phyloP scores from a whole-genome alignment of 805 yeast species.

The Babjeviella inositovora region DNA sequence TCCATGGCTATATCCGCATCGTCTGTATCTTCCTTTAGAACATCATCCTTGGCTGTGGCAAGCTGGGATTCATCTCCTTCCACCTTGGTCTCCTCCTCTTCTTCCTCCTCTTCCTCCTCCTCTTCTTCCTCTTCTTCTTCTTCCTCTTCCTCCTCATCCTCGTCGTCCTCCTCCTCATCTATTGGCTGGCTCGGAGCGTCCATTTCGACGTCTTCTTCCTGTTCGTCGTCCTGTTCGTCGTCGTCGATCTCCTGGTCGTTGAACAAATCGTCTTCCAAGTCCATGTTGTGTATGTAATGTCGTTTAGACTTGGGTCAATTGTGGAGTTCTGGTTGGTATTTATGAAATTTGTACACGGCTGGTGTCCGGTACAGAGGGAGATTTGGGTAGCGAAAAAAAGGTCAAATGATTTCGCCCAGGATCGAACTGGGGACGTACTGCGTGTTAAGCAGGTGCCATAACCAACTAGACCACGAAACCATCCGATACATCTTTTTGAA shows the following conservation, averaged over 20 bases:
- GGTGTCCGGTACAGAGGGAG: too few species aligned
- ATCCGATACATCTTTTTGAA: too few species aligned
- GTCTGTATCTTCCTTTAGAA: slow-evolving; percentile 3
- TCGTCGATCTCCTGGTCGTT: slow-evolving; percentile 3
- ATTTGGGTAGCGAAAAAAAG: too few species aligned
- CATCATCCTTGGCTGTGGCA: background rate
- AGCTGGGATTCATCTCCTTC: slow-evolving; percentile 7
- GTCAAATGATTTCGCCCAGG: slow-evolving; percentile 20
- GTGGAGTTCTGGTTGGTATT: too few species aligned
- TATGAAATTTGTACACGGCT: too few species aligned
- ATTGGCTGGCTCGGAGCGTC: slow-evolving; percentile 3
- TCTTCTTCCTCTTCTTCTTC: slow-evolving; percentile 8
- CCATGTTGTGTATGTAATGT: too few species aligned
- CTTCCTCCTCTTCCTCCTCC: slow-evolving; percentile 9
- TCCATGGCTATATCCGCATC: slow-evolving; percentile 6
- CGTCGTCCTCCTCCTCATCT: slow-evolving; percentile 4
- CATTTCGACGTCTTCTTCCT: slow-evolving; percentile 6
- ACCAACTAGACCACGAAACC: slow-evolving; percentile 20
- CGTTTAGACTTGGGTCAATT: too few species aligned
- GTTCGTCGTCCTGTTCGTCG: slow-evolving; percentile 7
- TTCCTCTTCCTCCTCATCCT: slow-evolving; percentile 8
- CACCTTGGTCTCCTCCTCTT: slow-evolving; percentile 5
- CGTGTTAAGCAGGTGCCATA: slow-evolving; percentile 21
- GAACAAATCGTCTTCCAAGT: slow-evolving; percentile 2
- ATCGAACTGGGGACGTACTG: slow-evolving; percentile 22